Base-by-base conservation (phyloP, 140 eudicot genomes). In the Anethum foeniculum region DNA sequence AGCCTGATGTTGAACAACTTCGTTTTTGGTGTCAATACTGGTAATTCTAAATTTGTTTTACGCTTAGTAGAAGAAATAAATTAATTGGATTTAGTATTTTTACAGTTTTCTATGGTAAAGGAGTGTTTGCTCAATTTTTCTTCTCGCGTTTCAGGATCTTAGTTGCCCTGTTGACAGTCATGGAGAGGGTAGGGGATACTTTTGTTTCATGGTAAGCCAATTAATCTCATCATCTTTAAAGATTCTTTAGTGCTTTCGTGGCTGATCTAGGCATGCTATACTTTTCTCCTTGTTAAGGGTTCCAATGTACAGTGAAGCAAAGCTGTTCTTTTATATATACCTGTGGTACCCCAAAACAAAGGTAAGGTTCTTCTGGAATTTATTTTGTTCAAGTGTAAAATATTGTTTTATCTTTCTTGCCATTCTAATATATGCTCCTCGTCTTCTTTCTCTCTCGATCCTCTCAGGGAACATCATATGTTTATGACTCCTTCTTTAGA, bases 11-110 rank as follows among this genome's bases (percentile, higher is more conserved):
- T 43, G 96, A 91, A 82, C 93, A 88, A 78, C 96, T 94, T 62
- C 97, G 97, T 13, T 92, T 94, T 89, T 94, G 98, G 98, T 94
- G 98, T 84, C 98, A 94, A 71, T 94, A 94, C 79, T 94, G 98
- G 98, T 94, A 91, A 73, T 67, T 28, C 18, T 14, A 21, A 32
- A 5, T 3, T 13, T 30, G n/a, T 13, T 39, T 30, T 67, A 32
- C 6, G 43, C 74, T 67, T 4, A 30, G 16, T 10, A 62, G 16
- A 62, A 25, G 34, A 4, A 25, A 25, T 62, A 3, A 12, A 32
- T 67, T 67, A 12, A 30, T 15, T 6, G 36, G n/a, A 67, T 12
- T n/a, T n/a, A n/a, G n/a, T n/a, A n/a, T n/a, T n/a, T 30, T 65
- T 67, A 5, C 3, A 14, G 15, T 0, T 28, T 65, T 28, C 21